Conservation (phyloP, 2,329 filamentous ascomycete species). For the Sporothrix brunneoviolacea region DNA sequence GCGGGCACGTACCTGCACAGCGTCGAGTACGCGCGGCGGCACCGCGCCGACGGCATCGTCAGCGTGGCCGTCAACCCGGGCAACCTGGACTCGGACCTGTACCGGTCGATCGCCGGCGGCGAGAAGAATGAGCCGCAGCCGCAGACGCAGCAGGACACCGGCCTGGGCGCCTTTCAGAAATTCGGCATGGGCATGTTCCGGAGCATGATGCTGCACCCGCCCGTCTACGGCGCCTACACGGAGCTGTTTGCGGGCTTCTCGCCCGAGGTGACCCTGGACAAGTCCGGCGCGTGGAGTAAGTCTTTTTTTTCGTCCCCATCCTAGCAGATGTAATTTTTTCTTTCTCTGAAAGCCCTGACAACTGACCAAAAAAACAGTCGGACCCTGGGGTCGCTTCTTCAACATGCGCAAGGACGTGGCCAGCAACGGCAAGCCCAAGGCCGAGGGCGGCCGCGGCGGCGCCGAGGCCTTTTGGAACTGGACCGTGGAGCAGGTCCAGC, state of each 20-base stretch:
- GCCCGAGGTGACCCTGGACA: conserved; percentile 27
- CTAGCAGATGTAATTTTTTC: too few relatives aligned
- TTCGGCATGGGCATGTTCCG: conserved; percentile 2
- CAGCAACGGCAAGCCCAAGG: conserved; percentile 24
- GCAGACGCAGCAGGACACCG: not conserved
- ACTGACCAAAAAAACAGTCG: conserved; percentile 26
- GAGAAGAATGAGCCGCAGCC: not conserved
- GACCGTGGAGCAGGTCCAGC: conserved; percentile 32
- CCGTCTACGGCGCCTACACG: conserved; percentile 31
- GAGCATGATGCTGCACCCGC: conserved; percentile 16
- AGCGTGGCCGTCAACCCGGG: conserved; percentile 24
- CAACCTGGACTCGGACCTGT: conserved; percentile 23
- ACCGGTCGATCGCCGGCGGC: conserved; percentile 11
- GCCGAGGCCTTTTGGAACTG: conserved; percentile 35
- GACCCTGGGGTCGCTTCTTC: conserved; percentile 33
- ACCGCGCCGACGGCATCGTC: conserved; percentile 21
- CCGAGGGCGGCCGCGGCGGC: conserved; percentile 33
- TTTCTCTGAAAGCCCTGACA: too few relatives aligned
- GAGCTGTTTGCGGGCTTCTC: conserved; percentile 33
- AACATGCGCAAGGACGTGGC: conserved; percentile 26
- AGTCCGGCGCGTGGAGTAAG: conserved; percentile 22
- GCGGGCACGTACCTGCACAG: conserved; percentile 20
- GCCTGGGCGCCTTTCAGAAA: not conserved
- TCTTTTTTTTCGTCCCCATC: conserved; percentile 7
- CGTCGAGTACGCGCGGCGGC: conserved; percentile 21